Evolutionary conservation across 225 moss, liverwort and hornwort species (phyloP).

Genomic region (Marchantia paleacea): DNA sequence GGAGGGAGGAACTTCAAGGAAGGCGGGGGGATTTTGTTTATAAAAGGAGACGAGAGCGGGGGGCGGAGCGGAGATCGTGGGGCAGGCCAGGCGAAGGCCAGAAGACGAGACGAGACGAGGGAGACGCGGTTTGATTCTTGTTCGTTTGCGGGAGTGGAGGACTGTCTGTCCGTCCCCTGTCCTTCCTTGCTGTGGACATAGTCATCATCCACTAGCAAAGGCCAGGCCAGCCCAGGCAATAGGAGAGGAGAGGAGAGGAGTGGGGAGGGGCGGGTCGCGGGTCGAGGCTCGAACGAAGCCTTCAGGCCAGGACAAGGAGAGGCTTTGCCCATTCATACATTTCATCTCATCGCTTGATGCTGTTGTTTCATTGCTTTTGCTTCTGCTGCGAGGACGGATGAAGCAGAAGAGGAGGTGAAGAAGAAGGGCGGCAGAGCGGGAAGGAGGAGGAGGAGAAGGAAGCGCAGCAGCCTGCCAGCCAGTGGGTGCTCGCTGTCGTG

Average conservation of each 20-base stretch:
- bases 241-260: neutral
- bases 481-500: neutral
- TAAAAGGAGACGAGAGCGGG: neutral
- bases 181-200: neutral
- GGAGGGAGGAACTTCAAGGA: neutral
- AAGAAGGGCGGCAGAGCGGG: neutral
- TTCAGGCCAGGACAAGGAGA: no score
- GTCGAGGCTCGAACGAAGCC: neutral
- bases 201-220: neutral
- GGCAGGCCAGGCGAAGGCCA: neutral
- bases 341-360: neutral
- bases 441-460: neutral
- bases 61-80: constrained; percentile 4
- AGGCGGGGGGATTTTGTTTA: neutral
- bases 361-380: neutral
- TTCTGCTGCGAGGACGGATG: neutral
- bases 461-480: neutral
- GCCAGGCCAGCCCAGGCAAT: neutral
- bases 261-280: neutral
- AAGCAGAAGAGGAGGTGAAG: neutral
- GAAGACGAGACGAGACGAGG: neutral
- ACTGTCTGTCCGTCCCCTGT: neutral
- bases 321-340: neutral
- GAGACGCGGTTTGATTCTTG: constrained; percentile 5
- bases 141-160: neutral